Evolutionary conservation across 208 protist genomes (phyloP), one percentile per base, ranked within the genome.

Genomic region (Leishmania tarentolae): DNA sequence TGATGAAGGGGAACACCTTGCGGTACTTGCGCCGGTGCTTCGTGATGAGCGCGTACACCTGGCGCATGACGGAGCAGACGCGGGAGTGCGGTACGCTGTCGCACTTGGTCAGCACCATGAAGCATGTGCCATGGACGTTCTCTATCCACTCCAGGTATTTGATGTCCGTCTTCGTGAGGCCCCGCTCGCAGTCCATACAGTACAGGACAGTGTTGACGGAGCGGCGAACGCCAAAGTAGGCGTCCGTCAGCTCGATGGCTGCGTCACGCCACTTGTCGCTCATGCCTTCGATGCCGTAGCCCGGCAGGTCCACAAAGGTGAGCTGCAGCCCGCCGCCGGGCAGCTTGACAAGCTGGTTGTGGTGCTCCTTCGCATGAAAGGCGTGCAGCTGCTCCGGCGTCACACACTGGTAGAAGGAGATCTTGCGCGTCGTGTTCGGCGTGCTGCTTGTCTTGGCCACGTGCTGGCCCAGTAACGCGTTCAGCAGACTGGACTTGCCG

Each of bases 211-310:
- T 98, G 84, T 98, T 98, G 59, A 98, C 92, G 6, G 93, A 97
- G 53, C 95, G 93, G 31, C 95, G 90, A 50, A 97, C 94, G n/a
- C 95, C 95, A 47, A 98, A 92, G 86, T 98, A 98, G 52, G 89
- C 89, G 79, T 98, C 93, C 31, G 93, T 98, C 69, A 95, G 82
- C 71, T 91, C 92, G 74, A 98, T 95, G 37, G 93, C 91, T 35
- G 92, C 89, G 80, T 98, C 95, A 75, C 93, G 87, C 93, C 93
- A 98, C 71, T 90, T 68, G 24, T 96, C 93, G 69, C 90, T 95
- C 95, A 98, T 98, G 2, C 95, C 95, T 68, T 95, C 92, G 71
- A 98, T 93, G 66, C 95, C 95, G 79, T 92, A 98, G n/a, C 95
- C 95, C 1, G 95, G 95, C 69, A 98, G 80, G 76, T 98, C 95